phyloP scores from a whole-genome alignment of 2,329 filamentous ascomycete genomes.

The Parafenestella ontariensis region DNA sequence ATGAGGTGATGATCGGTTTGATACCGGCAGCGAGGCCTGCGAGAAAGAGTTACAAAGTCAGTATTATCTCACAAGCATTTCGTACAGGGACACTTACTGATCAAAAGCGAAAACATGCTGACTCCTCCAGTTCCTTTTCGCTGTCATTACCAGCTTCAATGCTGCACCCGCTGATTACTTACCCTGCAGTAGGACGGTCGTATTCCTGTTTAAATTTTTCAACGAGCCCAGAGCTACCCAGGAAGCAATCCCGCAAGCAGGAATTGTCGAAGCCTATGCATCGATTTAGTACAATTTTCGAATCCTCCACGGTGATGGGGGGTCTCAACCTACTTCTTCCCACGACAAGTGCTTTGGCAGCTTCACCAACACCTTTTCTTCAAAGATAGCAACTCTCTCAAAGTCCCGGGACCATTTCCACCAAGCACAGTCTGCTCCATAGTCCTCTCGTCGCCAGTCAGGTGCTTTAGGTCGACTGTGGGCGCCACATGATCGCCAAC shows the following conservation, averaged over 20 bases:
- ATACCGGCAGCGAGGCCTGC: constrained; percentile 32
- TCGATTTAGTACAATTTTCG: neutral
- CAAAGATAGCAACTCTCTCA: constrained; percentile 34
- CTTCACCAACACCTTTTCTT: constrained; percentile 33
- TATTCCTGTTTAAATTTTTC: constrained; percentile 9
- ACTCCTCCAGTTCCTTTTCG: constrained; percentile 51
- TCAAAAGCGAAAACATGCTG: constrained; percentile 39
- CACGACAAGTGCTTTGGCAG: constrained; percentile 31
- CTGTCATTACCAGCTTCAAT: neutral
- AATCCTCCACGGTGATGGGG: neutral
- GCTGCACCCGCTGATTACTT: neutral
- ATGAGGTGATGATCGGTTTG: constrained; percentile 65
- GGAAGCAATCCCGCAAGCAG: constrained; percentile 32
- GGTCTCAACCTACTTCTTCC: constrained; percentile 29
- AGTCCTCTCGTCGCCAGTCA: constrained; percentile 21
- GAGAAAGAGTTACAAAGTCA: neutral
- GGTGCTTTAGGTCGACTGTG: constrained; percentile 8
- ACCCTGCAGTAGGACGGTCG: constrained; percentile 27
- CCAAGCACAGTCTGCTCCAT: constrained; percentile 5
- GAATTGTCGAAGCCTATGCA: constrained; percentile 26
- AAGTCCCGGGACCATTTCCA: constrained; percentile 20
- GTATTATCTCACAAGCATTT: neutral
- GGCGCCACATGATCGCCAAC: constrained; percentile 36
- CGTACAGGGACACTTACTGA: constrained; percentile 6
- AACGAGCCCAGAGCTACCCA: constrained; percentile 30